A percentile compares a stretch with the other conserved stretches of the same genome.
Evolutionary conservation across 352 stramenopile species (phyloP).

Genomic region (Globisporangium viniferum): DNA sequence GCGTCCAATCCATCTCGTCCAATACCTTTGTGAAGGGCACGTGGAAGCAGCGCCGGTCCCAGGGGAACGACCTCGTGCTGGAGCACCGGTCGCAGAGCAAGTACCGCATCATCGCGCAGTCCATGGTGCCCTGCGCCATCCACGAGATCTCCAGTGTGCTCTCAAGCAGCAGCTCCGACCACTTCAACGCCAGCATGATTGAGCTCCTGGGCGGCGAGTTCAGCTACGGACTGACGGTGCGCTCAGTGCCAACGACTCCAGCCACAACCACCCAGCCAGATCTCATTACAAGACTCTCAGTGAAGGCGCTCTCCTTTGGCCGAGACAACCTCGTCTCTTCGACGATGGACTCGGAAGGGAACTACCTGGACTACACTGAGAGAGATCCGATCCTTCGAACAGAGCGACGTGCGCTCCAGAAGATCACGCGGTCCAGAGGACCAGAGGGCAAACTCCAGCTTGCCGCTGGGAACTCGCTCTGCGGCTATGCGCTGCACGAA

Average conservation of each 20-base stretch:
- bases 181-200: constrained; percentile 30
- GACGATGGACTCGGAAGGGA: constrained; percentile 8
- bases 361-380: constrained; percentile 25
- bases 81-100: constrained; percentile 15
- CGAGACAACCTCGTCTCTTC: constrained; percentile 11
- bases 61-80: constrained; percentile 13
- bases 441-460: constrained; percentile 5
- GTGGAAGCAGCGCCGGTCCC: constrained; percentile 12
- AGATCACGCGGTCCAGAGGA: constrained; percentile 6
- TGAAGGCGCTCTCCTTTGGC: constrained; percentile 23
- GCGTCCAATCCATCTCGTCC: constrained; percentile 6
- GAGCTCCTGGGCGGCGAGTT: constrained; percentile 26
- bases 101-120: constrained; percentile 22
- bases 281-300: constrained; percentile 9
- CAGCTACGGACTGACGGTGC: constrained; percentile 23
- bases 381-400: constrained; percentile 1
- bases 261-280: neutral
- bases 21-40: constrained; percentile 18
- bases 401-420: constrained; percentile 17
- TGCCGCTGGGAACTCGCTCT: constrained; percentile 8
- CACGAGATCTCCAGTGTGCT: constrained; percentile 22
- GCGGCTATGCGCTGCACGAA: constrained; percentile 25
- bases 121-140: constrained; percentile 21
- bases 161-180: constrained; percentile 21
- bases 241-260: constrained; percentile 11